These are phyloP conservation scores for Aureobasidium subglaciale DNA, from an alignment of 2,329 filamentous ascomycete genomes.

Conservation along the genomic window DNA sequence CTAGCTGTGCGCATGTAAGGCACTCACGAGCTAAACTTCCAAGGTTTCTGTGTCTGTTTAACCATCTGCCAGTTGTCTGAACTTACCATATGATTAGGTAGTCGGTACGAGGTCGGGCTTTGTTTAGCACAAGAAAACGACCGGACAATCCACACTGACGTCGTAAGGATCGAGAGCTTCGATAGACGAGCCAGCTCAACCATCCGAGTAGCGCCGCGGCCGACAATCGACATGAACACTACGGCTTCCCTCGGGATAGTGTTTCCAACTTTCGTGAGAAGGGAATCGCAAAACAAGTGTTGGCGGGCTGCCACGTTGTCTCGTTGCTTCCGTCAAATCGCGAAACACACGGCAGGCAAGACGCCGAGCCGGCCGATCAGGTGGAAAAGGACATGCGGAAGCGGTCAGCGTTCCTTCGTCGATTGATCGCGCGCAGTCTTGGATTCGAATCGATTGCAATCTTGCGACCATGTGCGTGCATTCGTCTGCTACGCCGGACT, in stretches of 20 bases:
- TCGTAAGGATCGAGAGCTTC: not conserved
- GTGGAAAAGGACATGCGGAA: not conserved
- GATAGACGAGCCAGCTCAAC: conserved; percentile 5
- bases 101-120: not conserved
- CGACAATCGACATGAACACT: not conserved
- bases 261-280: not conserved
- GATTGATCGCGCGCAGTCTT: not conserved
- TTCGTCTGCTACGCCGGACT: conserved; percentile 1
- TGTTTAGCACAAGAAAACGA: not conserved
- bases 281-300: not conserved
- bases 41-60: not conserved
- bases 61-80: not conserved
- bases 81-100: not conserved
- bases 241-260: conserved; percentile 1
- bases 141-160: conserved; percentile 6
- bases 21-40: not conserved
- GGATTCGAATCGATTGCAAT: not conserved
- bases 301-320: conserved; percentile 1
- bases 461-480: conserved; percentile 1
- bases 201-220: not conserved
- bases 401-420: not conserved
- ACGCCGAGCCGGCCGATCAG: not conserved
- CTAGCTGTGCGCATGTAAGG: too few species aligned
- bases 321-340: not conserved
- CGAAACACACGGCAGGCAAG: not conserved